phyloP scores from a whole-genome alignment of 2,329 filamentous ascomycete genomes.

The Cladosporium sp. region DNA sequence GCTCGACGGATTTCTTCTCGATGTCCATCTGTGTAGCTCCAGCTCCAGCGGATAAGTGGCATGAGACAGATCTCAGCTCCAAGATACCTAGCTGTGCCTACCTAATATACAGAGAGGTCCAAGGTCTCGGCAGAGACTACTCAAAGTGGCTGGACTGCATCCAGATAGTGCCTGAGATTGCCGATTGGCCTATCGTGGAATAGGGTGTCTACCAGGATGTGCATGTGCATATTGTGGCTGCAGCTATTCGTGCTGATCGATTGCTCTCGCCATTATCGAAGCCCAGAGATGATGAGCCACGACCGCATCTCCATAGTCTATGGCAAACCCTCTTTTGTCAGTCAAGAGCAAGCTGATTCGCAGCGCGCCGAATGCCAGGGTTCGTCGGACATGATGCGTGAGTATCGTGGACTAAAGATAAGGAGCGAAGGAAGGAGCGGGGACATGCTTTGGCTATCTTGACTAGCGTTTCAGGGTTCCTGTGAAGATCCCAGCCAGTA shows the following conservation, averaged over 20 bases:
- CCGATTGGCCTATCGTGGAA: background rate
- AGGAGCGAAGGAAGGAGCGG: background rate
- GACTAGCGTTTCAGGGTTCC: background rate
- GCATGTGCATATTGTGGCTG: background rate
- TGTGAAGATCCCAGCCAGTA: background rate
- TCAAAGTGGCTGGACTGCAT: background rate
- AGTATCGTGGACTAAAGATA: background rate
- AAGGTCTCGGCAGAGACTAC: background rate
- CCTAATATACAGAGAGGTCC: background rate
- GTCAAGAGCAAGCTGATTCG: too few species aligned
- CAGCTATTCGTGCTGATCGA: background rate
- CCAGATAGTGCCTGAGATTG: background rate
- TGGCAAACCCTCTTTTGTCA: too few species aligned
- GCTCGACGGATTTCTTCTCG: background rate
- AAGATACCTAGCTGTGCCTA: background rate
- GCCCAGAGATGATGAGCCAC: too few species aligned
- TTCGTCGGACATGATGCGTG: too few species aligned
- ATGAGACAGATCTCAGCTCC: background rate
- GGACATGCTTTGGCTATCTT: background rate
- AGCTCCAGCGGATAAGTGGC: background rate
- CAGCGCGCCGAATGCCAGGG: too few species aligned
- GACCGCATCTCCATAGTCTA: too few species aligned
- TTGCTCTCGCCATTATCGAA: background rate
- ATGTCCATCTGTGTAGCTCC: background rate
- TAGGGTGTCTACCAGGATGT: background rate